These are phyloP conservation scores for Acanthamoeba healyi DNA, from an alignment of 208 protist species.

Conservation along the genomic window DNA sequence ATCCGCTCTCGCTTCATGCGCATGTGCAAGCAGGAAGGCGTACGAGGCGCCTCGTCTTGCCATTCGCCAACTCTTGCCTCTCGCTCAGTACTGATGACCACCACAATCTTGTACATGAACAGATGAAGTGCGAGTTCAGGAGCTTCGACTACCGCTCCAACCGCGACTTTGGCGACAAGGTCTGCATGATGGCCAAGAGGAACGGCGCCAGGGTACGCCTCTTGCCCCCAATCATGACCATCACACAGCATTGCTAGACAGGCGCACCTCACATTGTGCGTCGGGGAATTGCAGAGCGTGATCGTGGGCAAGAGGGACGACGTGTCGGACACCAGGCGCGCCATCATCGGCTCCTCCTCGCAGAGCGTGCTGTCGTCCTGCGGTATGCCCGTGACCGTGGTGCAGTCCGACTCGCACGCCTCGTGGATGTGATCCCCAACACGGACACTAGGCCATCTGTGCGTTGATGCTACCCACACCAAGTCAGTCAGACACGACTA, in stretches of 20 bases:
- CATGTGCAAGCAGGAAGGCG: conserved; percentile 3
- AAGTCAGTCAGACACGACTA: too few species aligned
- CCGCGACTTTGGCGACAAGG: not conserved
- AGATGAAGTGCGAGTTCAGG: not conserved
- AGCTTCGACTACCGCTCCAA: conserved; percentile 49
- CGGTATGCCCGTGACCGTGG: conserved; percentile 32
- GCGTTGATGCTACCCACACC: too few species aligned
- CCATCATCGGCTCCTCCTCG: not conserved
- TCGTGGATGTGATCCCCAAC: conserved; percentile 28
- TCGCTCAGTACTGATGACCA: not conserved
- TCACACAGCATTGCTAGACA: not conserved
- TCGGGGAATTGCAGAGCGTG: not conserved
- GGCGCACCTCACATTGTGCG: not conserved
- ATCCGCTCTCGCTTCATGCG: not conserved
- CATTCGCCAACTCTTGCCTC: not conserved
- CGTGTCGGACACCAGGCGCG: conserved; percentile 12
- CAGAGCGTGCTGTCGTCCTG: conserved; percentile 53
- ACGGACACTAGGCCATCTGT: too few species aligned
- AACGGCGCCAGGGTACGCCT: not conserved
- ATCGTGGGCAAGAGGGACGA: conserved; percentile 50
- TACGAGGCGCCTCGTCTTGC: not conserved
- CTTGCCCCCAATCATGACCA: not conserved
- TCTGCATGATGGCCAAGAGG: not conserved
- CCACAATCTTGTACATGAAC: not conserved
- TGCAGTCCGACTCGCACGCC: not conserved